Conservation (phyloP, 2,329 filamentous ascomycete genomes). For the Colletotrichum paranaense region DNA sequence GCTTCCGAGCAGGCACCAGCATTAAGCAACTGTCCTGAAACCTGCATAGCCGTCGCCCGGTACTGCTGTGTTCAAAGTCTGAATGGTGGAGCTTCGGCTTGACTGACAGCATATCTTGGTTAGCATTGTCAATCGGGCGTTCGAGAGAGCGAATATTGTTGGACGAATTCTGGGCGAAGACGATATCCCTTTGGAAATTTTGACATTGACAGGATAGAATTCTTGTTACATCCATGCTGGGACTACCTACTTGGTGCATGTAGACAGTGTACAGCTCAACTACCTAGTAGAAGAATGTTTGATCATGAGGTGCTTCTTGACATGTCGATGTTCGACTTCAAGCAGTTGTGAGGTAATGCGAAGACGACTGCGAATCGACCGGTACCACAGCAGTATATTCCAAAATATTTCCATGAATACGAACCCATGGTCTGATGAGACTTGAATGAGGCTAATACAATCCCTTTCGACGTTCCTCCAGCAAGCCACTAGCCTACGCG, state of each 20-base stretch:
- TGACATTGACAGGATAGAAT: neutral
- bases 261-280: neutral
- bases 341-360: neutral
- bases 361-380: neutral
- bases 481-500: neutral
- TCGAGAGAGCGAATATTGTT: neutral
- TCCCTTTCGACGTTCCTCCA: neutral
- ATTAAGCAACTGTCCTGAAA: conserved; percentile 1
- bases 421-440: neutral
- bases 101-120: neutral
- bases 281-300: neutral
- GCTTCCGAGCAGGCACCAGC: conserved; percentile 20
- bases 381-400: neutral
- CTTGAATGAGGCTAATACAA: neutral
- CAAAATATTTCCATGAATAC: neutral
- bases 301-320: too few species aligned
- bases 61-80: neutral
- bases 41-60: neutral
- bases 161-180: neutral
- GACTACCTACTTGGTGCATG: neutral
- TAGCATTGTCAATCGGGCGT: neutral
- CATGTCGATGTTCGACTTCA: neutral
- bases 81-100: neutral
- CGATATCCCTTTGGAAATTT: neutral
- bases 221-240: neutral